Evolutionary conservation across 1,284 basidiomycete species (phyloP).

Genomic region (Cutaneotrichosporon dermatis): DNA sequence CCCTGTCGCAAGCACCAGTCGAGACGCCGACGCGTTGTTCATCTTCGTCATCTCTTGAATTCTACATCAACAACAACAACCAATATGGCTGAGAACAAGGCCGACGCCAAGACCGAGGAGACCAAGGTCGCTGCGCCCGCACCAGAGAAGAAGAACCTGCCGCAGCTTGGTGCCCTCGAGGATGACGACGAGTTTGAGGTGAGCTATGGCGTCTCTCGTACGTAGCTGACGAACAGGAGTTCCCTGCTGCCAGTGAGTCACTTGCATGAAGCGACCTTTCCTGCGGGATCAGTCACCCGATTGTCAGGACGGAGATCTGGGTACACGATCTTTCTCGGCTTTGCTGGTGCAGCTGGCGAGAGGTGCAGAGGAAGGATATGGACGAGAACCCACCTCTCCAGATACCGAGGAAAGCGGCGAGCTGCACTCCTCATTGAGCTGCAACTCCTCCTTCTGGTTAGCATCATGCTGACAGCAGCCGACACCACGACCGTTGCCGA

Average conservation of each 20-base stretch:
- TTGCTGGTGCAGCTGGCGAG: too few relatives aligned
- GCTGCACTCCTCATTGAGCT: too few relatives aligned
- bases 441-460: too few relatives aligned
- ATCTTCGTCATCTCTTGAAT: neutral
- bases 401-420: too few relatives aligned
- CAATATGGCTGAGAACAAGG: constrained; percentile 14
- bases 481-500: constrained; percentile 38
- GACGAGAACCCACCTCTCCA: too few relatives aligned
- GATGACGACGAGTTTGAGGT: constrained; percentile 53
- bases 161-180: constrained; percentile 49
- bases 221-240: constrained; percentile 34
- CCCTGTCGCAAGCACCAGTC: neutral
- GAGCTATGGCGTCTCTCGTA: constrained; percentile 17
- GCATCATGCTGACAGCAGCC: constrained; percentile 12
- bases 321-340: too few relatives aligned
- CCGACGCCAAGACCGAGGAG: constrained; percentile 7
- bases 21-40: constrained; percentile 2
- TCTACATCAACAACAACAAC: constrained; percentile 8
- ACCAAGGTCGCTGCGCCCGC: constrained; percentile 4
- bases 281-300: neutral
- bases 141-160: constrained; percentile 41
- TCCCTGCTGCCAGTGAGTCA: constrained; percentile 41
- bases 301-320: too few relatives aligned
- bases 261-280: too few relatives aligned
- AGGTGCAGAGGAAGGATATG: too few relatives aligned